Conservation (phyloP, 139 green algal species). For the Trebouxia sp. region DNA sequence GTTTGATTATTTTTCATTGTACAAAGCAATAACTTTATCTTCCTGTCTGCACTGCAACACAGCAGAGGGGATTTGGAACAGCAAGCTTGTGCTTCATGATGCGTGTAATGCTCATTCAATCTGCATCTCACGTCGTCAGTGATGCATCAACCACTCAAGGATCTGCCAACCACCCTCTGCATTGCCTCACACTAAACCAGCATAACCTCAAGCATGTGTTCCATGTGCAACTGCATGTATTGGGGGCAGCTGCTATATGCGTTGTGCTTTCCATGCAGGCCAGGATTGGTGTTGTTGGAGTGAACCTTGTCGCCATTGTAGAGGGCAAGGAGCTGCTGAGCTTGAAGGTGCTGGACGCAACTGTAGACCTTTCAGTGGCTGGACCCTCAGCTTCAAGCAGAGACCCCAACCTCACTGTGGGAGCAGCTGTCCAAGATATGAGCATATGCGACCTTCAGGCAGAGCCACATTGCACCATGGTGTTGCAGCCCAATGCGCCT, state of each 20-base stretch:
- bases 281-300: constrained; percentile 43
- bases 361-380: neutral
- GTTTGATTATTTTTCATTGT: too few relatives aligned
- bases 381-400: neutral
- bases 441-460: constrained; percentile 38
- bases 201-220: neutral
- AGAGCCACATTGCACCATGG: constrained; percentile 38
- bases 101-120: too few relatives aligned
- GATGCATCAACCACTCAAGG: too few relatives aligned
- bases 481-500: constrained; percentile 45
- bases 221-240: too few relatives aligned
- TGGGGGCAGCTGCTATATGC: neutral
- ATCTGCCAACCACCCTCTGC: too few relatives aligned
- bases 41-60: too few relatives aligned
- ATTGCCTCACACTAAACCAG: too few relatives aligned
- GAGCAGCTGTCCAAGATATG: constrained; percentile 14
- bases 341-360: constrained; percentile 52
- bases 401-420: neutral
- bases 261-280: constrained; percentile 27
- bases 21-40: too few relatives aligned
- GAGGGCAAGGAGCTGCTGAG: constrained; percentile 51
- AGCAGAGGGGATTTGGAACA: too few relatives aligned
- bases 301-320: constrained; percentile 52
- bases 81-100: too few relatives aligned
- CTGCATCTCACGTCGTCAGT: too few relatives aligned